Base-by-base conservation (phyloP, 306 rosid species). In the Gastrolobium villosum region DNA sequence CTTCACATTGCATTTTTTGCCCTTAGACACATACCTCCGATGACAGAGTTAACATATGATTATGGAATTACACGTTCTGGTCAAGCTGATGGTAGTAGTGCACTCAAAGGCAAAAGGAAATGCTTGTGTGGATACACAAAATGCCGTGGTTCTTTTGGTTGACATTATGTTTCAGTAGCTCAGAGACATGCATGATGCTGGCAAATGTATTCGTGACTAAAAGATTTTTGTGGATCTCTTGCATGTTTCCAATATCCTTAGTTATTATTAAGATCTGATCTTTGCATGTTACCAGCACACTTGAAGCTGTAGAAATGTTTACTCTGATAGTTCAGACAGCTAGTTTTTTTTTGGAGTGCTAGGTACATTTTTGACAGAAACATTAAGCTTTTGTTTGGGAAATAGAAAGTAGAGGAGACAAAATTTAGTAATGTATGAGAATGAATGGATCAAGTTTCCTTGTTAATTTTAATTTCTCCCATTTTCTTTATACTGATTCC, bases 21-120 rank as follows among this genome's bases (percentile, higher is more conserved):
- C 39, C 81, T 85, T 49, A 78, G 85, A 84, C 96, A 90, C 72
- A 60, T 90, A 68, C 85, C 93, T 26, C 91, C 96, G 3, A 72
- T 90, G 93, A 57, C 85, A 78, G 93, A 90, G 87, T 62, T 88
- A 77, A 90, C 96, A 6, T 90, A 85, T 80, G 96, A 88, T 83
- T 88, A 88, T 39, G 96, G 96, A 43, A 34, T 64, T 66, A 28
- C 53, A 52, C 49, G 43, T 28, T 63, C 89, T 54, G 74, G 39
- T 74, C 81, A 50, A 63, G 75, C 67, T 35, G 83, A 8, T 14
- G 67, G 76, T 44, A 49, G 78, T 15, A 78, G 70, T 40, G 46
- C 67, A 20, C 79, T 50, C 46, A 75, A 53, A 44, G 74, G 88
- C 70, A 84, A 80, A 72, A 87, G 72, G 35, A 85, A 85, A 75